A percentile compares a stretch with the other conserved stretches of the same genome.
phyloP scores from a whole-genome alignment of 768 basidiomycete genomes.

The Multifurca ochricompacta region DNA sequence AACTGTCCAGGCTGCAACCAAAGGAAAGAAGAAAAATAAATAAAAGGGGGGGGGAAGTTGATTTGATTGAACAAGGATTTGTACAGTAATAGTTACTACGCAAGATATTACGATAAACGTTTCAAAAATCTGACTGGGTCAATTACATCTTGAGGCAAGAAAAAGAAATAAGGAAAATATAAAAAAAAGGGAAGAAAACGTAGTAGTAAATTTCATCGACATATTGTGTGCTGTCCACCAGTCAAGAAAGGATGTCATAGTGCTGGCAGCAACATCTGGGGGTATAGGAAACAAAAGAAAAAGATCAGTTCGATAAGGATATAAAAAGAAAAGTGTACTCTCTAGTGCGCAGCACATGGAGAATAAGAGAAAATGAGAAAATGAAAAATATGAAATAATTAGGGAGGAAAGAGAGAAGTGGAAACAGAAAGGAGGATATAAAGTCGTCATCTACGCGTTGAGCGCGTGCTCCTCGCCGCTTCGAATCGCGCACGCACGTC shows the following conservation, averaged over 20 bases:
- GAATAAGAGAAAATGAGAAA: no score
- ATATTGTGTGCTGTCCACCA: neutral
- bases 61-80: neutral
- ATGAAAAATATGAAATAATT: neutral
- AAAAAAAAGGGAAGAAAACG: neutral
- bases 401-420: neutral
- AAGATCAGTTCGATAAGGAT: neutral
- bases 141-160: slow-evolving; percentile 2
- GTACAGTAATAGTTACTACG: slow-evolving; percentile 14
- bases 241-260: neutral
- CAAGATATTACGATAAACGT: slow-evolving; percentile 3
- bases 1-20: no score
- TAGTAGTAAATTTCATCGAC: no score
- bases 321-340: neutral
- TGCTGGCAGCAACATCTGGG: neutral
- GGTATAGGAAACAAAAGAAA: neutral
- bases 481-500: slow-evolving; percentile 19
- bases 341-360: neutral
- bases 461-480: slow-evolving; percentile 15
- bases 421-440: neutral
- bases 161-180: neutral
- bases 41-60: no score
- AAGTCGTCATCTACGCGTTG: slow-evolving; percentile 9
- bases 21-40: no score
- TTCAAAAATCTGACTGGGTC: neutral